A percentile compares a stretch with the other conserved stretches of the same genome.
Evolutionary conservation across 257 asterid genomes (phyloP).

Genomic region (Plantago major): DNA sequence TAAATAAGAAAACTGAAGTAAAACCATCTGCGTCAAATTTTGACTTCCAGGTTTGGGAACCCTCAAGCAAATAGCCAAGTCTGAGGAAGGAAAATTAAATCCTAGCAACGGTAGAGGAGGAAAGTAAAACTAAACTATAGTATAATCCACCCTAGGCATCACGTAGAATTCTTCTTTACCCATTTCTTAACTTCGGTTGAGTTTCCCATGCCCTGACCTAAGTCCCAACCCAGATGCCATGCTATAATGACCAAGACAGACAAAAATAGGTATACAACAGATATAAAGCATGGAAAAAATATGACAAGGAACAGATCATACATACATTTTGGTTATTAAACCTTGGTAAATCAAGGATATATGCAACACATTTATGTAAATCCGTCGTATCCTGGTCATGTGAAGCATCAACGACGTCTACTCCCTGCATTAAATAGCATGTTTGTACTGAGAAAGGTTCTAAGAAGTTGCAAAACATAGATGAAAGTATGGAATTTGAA

Average conservation of each 20-base stretch:
- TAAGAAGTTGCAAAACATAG: neutral
- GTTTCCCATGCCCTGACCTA: conserved; percentile 1
- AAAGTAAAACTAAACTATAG: too few species aligned
- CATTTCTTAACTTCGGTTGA: neutral
- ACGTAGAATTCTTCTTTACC: neutral
- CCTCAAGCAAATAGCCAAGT: neutral
- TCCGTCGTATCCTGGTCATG: conserved; percentile 90
- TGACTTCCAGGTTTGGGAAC: neutral
- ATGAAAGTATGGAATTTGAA: neutral
- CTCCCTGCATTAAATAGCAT: conserved; percentile 53
- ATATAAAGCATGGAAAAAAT: conserved; percentile 5
- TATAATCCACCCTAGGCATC: too few species aligned
- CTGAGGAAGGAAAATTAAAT: neutral
- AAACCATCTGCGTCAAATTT: neutral
- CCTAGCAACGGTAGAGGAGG: neutral
- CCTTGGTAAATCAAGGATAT: conserved; percentile 44
- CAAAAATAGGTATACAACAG: conserved; percentile 1
- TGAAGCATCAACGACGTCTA: conserved; percentile 63
- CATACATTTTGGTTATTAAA: conserved; percentile 56
- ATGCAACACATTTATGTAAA: conserved; percentile 74
- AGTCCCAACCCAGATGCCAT: neutral
- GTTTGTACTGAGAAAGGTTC: conserved; percentile 10
- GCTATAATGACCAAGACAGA: conserved; percentile 1
- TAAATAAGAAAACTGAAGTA: neutral
- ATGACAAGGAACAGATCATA: conserved; percentile 10